A percentile compares a stretch with the other conserved stretches of the same genome.
Conservation (phyloP, 306 rosid species). For the Sophora flavescens region DNA sequence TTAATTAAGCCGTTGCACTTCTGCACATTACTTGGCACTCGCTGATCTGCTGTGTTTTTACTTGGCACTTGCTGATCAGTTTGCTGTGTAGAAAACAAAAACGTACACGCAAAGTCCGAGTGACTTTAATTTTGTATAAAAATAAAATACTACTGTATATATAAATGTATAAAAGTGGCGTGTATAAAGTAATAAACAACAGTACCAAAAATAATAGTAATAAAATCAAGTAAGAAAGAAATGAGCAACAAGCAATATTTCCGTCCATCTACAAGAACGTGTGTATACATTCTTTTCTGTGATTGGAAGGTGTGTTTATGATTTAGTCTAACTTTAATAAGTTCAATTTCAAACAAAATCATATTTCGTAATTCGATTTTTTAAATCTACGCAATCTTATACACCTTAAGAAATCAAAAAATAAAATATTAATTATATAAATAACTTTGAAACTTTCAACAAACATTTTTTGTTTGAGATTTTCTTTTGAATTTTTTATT, state of each 20-base stretch:
- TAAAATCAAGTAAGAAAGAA: background rate
- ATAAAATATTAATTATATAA: no score
- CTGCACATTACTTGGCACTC: background rate
- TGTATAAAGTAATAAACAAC: background rate
- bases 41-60: background rate
- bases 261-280: background rate
- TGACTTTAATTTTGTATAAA: background rate
- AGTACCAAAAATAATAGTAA: no score
- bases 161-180: background rate
- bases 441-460: no score
- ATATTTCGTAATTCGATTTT: background rate
- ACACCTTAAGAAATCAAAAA: no score
- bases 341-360: background rate
- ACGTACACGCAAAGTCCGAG: conserved; percentile 14
- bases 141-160: background rate
- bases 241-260: background rate
- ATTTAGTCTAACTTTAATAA: background rate
- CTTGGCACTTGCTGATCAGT: background rate
- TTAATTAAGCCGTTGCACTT: no score
- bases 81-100: conserved; percentile 8
- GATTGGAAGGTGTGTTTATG: background rate
- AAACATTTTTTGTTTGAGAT: no score
- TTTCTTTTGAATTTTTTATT: no score
- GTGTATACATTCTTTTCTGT: background rate
- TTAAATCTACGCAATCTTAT: no score